Evolutionary conservation across 345 rosid genomes (phyloP).

Genomic region (Acer negundo): DNA sequence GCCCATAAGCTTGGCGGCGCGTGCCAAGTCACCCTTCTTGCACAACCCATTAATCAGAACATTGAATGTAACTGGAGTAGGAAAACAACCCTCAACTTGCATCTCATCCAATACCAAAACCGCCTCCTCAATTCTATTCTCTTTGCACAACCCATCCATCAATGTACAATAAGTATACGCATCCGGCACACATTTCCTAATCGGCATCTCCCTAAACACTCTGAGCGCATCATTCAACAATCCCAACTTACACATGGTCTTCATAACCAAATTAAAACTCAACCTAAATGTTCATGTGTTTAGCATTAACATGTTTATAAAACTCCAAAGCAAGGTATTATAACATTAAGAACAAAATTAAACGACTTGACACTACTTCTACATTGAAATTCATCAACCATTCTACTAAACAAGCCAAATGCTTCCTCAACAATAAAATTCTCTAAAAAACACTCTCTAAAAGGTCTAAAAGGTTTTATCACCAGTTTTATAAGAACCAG

Average conservation of each 20-base stretch:
- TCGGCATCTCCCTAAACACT: conserved; percentile 72
- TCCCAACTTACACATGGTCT: conserved; percentile 72
- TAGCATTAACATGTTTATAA: conserved; percentile 48
- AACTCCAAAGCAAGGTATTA: conserved; percentile 74
- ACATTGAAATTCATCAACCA: conserved; percentile 68
- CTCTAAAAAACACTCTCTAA: conserved; percentile 56
- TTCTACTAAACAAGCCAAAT: conserved; percentile 61
- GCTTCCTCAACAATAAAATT: conserved; percentile 58
- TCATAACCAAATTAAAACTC: conserved; percentile 73
- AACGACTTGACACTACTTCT: conserved; percentile 74
- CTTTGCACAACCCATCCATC: conserved; percentile 95
- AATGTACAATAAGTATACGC: conserved; percentile 81
- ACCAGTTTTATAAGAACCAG: conserved; percentile 69
- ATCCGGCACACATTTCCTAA: conserved; percentile 61
- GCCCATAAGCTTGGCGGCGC: conserved; percentile 82
- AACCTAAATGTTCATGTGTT: conserved; percentile 46
- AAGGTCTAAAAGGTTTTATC: conserved; percentile 87
- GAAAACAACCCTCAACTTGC: conserved; percentile 90
- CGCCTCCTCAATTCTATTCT: conserved; percentile 77
- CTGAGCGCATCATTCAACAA: conserved; percentile 67
- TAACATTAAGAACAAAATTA: conserved; percentile 80
- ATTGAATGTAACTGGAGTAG: conserved; percentile 59
- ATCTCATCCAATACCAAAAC: conserved; percentile 85
- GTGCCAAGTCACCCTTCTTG: conserved; percentile 69
- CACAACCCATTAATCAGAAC: conserved; percentile 83